These are phyloP conservation scores for Agaricus sinodeliciosus DNA, from an alignment of 768 basidiomycete genomes.

Conservation along the genomic window DNA sequence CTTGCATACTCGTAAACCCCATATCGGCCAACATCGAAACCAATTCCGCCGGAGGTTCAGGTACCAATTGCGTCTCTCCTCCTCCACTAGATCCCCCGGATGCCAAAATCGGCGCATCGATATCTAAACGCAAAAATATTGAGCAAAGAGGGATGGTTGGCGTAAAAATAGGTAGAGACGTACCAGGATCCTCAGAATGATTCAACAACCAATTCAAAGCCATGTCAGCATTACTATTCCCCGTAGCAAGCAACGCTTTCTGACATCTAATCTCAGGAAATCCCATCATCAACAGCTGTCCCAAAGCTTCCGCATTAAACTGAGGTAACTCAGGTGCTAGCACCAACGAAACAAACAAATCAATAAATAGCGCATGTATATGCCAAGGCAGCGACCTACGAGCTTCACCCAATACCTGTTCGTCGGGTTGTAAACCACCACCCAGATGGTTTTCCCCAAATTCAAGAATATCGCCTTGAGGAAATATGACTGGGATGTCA, in stretches of 20 bases:
- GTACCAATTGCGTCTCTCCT: not conserved
- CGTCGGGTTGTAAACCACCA: slow-evolving; percentile 60
- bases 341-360: slow-evolving; percentile 17
- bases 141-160: too few species aligned
- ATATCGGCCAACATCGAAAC: slow-evolving; percentile 77
- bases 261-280: slow-evolving; percentile 84
- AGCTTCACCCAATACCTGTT: slow-evolving; percentile 62
- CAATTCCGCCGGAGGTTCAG: slow-evolving; percentile 66
- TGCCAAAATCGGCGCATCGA: slow-evolving; percentile 67
- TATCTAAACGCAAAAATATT: slow-evolving; percentile 48
- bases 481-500: slow-evolving; percentile 85
- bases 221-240: slow-evolving; percentile 61
- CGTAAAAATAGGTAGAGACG: not conserved
- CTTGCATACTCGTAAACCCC: slow-evolving; percentile 86
- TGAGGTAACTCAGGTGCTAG: slow-evolving; percentile 38
- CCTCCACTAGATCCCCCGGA: slow-evolving; percentile 11
- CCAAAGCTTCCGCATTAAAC: slow-evolving; percentile 72
- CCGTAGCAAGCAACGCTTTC: slow-evolving; percentile 87
- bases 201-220: slow-evolving; percentile 96
- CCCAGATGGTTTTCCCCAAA: slow-evolving; percentile 61
- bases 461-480: slow-evolving; percentile 45
- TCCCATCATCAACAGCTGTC: slow-evolving; percentile 82
- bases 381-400: slow-evolving; percentile 18
- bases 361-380: not conserved
- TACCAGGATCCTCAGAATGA: slow-evolving; percentile 94